Evolutionary conservation across 306 rosid species (phyloP).

Genomic region (Prunus campanulata): DNA sequence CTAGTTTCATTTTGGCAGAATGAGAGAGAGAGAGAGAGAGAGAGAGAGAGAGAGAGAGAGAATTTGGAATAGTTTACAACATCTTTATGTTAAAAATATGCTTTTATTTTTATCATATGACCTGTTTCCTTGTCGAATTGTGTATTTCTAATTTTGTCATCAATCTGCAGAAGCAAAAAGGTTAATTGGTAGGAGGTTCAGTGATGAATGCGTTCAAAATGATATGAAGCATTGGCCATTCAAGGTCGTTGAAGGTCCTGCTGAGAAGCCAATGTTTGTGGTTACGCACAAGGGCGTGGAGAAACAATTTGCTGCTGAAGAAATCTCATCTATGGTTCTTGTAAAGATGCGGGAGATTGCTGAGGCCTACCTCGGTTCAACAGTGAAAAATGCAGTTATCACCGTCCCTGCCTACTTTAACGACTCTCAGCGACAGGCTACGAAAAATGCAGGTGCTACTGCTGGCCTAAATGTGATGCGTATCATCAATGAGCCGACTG

Average conservation of each 20-base stretch:
- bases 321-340: conserved; percentile 66
- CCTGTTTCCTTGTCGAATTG: too few species aligned
- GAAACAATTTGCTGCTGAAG: conserved; percentile 30
- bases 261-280: conserved; percentile 9
- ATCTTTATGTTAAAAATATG: too few species aligned
- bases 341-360: conserved; percentile 79
- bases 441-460: conserved; percentile 61
- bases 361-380: conserved; percentile 40
- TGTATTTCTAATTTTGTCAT: too few species aligned
- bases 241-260: conserved; percentile 5
- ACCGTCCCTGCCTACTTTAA: conserved; percentile 83
- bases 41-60: too few species aligned
- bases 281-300: neutral
- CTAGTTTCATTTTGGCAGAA: too few species aligned
- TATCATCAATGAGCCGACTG: conserved; percentile 72
- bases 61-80: too few species aligned
- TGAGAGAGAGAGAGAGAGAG: too few species aligned
- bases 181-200: conserved; percentile 8
- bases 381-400: neutral
- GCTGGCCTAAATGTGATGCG: conserved; percentile 63
- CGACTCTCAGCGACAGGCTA: conserved; percentile 70
- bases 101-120: too few species aligned
- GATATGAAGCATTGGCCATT: neutral
- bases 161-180: neutral
- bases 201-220: neutral